A percentile compares a stretch with the other conserved stretches of the same genome.
Evolutionary conservation across 2,329 filamentous ascomycete species (phyloP).

Genomic region (Cryphonectria japonica): DNA sequence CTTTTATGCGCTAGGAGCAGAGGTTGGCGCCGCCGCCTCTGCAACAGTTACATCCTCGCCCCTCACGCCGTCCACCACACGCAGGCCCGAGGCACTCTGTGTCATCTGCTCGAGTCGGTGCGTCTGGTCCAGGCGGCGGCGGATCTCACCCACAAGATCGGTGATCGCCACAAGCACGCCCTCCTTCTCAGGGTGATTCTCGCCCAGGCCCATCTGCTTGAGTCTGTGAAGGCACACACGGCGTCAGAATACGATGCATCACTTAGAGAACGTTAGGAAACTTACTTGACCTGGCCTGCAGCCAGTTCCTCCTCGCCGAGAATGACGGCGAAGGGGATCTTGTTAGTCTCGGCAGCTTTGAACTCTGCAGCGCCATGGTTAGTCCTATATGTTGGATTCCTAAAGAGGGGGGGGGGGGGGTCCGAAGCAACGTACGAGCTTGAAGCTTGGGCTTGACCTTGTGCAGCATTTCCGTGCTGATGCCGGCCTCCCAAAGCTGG

Average conservation of each 20-base stretch:
- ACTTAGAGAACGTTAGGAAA: neutral
- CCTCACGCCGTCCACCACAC: constrained; percentile 52
- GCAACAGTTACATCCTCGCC: constrained; percentile 42
- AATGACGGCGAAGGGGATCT: constrained; percentile 84
- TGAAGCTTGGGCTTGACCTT: constrained; percentile 90
- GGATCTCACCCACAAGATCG: constrained; percentile 66
- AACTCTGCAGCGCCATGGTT: constrained; percentile 59
- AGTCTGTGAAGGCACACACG: constrained; percentile 38
- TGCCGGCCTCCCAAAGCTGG: constrained; percentile 80
- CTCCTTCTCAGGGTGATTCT: constrained; percentile 89
- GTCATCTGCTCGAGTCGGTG: constrained; percentile 49
- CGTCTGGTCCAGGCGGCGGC: constrained; percentile 45
- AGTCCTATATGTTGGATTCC: neutral
- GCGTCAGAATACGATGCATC: neutral
- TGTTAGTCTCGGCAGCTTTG: constrained; percentile 80
- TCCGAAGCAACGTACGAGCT: constrained; percentile 47
- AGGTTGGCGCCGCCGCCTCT: constrained; percentile 28
- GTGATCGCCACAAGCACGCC: constrained; percentile 73
- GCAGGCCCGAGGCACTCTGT: constrained; percentile 48
- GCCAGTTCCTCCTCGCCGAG: constrained; percentile 89
- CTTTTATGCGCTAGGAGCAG: constrained; percentile 12
- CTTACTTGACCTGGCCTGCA: constrained; percentile 67
- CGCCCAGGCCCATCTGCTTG: constrained; percentile 68
- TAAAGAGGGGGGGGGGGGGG: neutral
- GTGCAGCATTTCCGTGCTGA: constrained; percentile 89